A percentile compares a stretch with the other conserved stretches of the same genome.
Evolutionary conservation across 2,329 filamentous ascomycete genomes (phyloP).

Genomic region (Graphilbum fragrans): DNA sequence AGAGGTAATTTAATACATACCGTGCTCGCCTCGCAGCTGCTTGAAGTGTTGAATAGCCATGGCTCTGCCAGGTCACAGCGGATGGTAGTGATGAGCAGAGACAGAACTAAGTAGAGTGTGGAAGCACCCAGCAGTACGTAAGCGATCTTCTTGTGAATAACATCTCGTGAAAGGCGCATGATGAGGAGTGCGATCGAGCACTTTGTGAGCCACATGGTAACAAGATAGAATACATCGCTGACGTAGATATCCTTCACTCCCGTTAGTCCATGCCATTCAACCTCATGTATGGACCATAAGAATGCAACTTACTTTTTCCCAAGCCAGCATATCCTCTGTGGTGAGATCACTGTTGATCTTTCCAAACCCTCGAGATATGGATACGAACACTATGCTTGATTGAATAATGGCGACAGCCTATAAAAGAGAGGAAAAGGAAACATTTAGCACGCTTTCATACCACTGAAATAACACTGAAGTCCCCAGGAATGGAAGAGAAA

Average conservation of each 20-base stretch:
- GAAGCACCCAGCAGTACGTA: constrained; percentile 21
- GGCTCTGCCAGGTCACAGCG: constrained; percentile 25
- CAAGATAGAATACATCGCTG: constrained; percentile 28
- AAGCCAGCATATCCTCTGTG: constrained; percentile 12
- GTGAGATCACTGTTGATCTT: constrained; percentile 13
- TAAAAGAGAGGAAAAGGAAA: not conserved
- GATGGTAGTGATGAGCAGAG: constrained; percentile 25
- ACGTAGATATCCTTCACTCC: constrained; percentile 19
- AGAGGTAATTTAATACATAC: constrained; percentile 13
- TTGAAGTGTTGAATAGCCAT: constrained; percentile 19
- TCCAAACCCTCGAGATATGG: constrained; percentile 26
- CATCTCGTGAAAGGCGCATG: constrained; percentile 29
- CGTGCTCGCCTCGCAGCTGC: constrained; percentile 15
- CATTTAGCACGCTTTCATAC: no score
- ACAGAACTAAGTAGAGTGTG: constrained; percentile 23
- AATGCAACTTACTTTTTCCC: constrained; percentile 21
- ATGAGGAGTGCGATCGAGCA: constrained; percentile 27
- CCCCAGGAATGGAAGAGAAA: not conserved
- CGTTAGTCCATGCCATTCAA: not conserved
- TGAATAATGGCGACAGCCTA: constrained; percentile 23
- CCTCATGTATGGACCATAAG: not conserved
- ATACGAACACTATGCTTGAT: constrained; percentile 21
- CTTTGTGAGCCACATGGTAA: constrained; percentile 29
- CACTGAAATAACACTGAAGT: no score
- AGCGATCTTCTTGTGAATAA: constrained; percentile 22